These are phyloP conservation scores for Crepidotus variabilis DNA, from an alignment of 768 basidiomycete species.

Conservation along the genomic window DNA sequence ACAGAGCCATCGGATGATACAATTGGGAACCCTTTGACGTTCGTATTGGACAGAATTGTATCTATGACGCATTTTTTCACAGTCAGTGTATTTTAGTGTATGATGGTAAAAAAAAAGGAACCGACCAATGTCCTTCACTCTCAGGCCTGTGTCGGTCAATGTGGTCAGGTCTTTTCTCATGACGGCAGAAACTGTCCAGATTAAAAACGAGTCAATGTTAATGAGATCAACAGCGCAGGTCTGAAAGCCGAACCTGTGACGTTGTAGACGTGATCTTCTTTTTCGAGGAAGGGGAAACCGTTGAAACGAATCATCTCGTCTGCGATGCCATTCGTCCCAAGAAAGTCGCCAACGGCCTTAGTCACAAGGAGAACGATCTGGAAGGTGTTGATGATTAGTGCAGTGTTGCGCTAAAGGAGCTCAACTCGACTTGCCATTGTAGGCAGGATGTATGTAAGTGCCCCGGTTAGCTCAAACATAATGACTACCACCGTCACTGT, in stretches of 20 bases:
- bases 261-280: constrained; percentile 90
- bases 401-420: not conserved
- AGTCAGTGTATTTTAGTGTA: not conserved
- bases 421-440: constrained; percentile 72
- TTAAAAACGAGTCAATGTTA: constrained; percentile 2
- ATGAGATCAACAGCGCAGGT: constrained; percentile 1
- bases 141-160: constrained; percentile 72
- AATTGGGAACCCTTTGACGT: constrained; percentile 91
- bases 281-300: constrained; percentile 95
- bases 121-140: constrained; percentile 77
- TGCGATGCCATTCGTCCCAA: constrained; percentile 92
- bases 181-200: constrained; percentile 69
- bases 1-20: constrained; percentile 57
- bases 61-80: constrained; percentile 40
- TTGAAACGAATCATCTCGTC: constrained; percentile 98
- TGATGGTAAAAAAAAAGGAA: not conserved
- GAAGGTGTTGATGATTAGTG: not conserved
- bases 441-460: constrained; percentile 93
- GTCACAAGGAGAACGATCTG: constrained; percentile 96
- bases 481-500: constrained; percentile 98
- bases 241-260: constrained; percentile 66
- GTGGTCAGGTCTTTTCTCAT: constrained; percentile 83
- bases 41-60: constrained; percentile 61
- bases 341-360: constrained; percentile 93
- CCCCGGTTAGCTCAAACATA: constrained; percentile 98